These are phyloP conservation scores for Raphanus sativus DNA, from an alignment of 345 rosid genomes.

Conservation along the genomic window DNA sequence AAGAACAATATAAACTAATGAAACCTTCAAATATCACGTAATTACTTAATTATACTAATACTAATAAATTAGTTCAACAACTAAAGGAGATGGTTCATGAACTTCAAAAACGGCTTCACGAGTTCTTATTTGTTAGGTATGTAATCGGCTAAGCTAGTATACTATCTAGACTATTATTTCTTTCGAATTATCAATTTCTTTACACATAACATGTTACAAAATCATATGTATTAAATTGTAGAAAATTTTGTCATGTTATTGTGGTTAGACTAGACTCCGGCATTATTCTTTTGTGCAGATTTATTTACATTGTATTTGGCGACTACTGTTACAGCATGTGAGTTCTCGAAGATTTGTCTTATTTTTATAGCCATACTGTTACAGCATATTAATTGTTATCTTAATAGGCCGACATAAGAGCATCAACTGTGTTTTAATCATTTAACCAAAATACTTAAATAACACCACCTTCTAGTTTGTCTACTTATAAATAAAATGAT, in stretches of 20 bases:
- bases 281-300: conserved; percentile 26
- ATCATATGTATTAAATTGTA: conserved; percentile 11
- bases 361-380: conserved; percentile 1
- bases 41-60: conserved; percentile 11
- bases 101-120: conserved; percentile 27
- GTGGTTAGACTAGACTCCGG: conserved; percentile 38
- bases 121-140: conserved; percentile 23
- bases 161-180: conserved; percentile 1
- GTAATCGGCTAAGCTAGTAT: conserved; percentile 18
- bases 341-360: conserved; percentile 32
- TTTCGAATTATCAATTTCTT: neutral
- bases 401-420: conserved; percentile 33
- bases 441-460: conserved; percentile 24
- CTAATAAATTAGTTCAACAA: conserved; percentile 22
- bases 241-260: conserved; percentile 28
- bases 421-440: conserved; percentile 37
- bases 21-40: neutral
- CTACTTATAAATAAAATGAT: neutral
- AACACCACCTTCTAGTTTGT: conserved; percentile 30
- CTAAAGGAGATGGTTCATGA: conserved; percentile 39
- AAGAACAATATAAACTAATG: neutral
- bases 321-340: conserved; percentile 40
- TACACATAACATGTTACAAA: conserved; percentile 28
- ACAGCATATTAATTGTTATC: conserved; percentile 17
- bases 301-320: conserved; percentile 30